Evolutionary conservation across 768 basidiomycete genomes (phyloP), one percentile per base, ranked within the genome.

Genomic region (Thelephora ganbajun): DNA sequence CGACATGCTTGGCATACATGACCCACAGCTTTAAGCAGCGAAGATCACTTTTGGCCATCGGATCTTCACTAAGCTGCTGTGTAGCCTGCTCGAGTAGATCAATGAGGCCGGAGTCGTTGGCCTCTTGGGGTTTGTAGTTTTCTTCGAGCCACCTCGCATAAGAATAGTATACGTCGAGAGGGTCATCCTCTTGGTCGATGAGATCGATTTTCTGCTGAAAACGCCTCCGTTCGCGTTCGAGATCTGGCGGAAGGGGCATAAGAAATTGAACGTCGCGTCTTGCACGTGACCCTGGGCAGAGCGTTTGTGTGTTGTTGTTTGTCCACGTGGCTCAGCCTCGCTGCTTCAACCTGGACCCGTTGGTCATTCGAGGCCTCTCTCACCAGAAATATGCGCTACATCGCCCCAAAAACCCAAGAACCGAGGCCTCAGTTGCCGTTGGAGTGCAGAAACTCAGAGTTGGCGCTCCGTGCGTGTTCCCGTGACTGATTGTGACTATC

Each of bases 21-120:
- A 81, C 75, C 96, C 96, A 99, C 16, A 97, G 63, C 60, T 90
- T 88, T 44, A 97, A 71, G 64, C 97, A 96, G 36, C 94, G 76
- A 45, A 90, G 65, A 68, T 98, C 93, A 45, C 78, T 79, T 61
- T 78, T 83, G 63, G 96, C 98, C 12, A 79, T 65, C n/a, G 74
- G 68, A 60, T 98, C 94, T 22, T 77, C 72, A 53, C 82, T 77
- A 63, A 97, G 96, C 48, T 77, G 76, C 26, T 77, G 66, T 2
- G 91, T 91, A 1, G 84, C 80, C 56, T 89, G 80, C 55, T 93
- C 87, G 14, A 99, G 70, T 5, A 97, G 64, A 41, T 88, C 83
- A 2, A 83, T 59, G 33, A 96, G 73, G 14, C 87, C 86, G 14
- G 85, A 89, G 37, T 69, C 64, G 0, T 73, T 73, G 56, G 83